Evolutionary conservation across 768 basidiomycete genomes (phyloP).

Genomic region (Leucocoprinus sp.): DNA sequence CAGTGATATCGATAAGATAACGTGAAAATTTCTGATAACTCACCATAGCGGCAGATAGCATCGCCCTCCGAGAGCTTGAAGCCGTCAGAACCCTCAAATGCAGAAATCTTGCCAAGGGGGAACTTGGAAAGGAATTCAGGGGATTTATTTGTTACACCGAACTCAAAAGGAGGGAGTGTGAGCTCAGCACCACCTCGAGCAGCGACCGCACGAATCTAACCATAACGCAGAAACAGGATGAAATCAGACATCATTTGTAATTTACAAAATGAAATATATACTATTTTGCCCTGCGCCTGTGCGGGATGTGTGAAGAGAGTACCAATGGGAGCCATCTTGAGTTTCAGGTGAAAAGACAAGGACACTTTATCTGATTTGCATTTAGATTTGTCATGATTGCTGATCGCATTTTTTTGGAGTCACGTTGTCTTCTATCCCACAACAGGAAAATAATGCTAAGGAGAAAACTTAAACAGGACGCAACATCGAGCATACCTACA

Average conservation of each 20-base stretch:
- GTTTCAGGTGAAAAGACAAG: slow-evolving; percentile 2
- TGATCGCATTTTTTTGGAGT: slow-evolving; percentile 8
- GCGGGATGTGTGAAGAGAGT: slow-evolving; percentile 11
- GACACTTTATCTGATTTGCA: slow-evolving; percentile 4
- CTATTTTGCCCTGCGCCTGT: slow-evolving; percentile 15
- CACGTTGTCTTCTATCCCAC: slow-evolving; percentile 6
- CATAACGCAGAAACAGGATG: background rate
- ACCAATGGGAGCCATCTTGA: slow-evolving; percentile 15
- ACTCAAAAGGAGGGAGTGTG: slow-evolving; percentile 48
- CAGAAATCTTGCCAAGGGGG: slow-evolving; percentile 78
- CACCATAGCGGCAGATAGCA: slow-evolving; percentile 85
- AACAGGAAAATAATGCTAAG: too few species aligned
- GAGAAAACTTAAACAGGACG: too few species aligned
- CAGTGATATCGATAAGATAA: slow-evolving; percentile 25
- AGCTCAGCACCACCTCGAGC: slow-evolving; percentile 53
- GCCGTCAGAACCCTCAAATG: slow-evolving; percentile 68
- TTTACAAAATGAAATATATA: slow-evolving; percentile 4
- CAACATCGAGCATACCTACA: too few species aligned
- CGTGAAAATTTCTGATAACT: too few species aligned
- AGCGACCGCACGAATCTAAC: slow-evolving; percentile 46
- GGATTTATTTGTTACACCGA: slow-evolving; percentile 60
- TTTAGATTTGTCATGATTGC: slow-evolving; percentile 1
- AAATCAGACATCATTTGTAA: background rate
- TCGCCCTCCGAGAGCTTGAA: slow-evolving; percentile 69
- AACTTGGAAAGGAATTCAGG: slow-evolving; percentile 69